A percentile compares a stretch with the other conserved stretches of the same genome.
phyloP scores from a whole-genome alignment of 768 basidiomycete genomes.

The Leccinum boreale region DNA sequence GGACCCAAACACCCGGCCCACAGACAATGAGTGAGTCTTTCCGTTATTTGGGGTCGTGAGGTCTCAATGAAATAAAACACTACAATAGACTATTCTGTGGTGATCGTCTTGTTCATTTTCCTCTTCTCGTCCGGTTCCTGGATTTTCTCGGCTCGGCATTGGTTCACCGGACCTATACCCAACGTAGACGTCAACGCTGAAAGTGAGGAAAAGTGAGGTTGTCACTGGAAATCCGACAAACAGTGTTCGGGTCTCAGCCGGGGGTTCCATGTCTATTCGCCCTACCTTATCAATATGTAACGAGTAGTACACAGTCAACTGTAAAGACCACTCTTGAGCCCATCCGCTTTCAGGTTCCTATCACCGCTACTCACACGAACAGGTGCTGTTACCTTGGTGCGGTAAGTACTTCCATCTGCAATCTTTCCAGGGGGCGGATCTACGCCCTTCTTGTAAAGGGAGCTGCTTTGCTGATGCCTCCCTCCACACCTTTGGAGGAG shows the following conservation, averaged over 20 bases:
- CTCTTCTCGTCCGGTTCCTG: constrained; percentile 29
- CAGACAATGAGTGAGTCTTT: constrained; percentile 32
- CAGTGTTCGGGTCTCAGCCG: constrained; percentile 11
- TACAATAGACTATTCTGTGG: constrained; percentile 18
- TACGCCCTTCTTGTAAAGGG: constrained; percentile 71
- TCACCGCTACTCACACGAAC: constrained; percentile 4
- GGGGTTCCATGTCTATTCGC: neutral
- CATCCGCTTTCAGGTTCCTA: constrained; percentile 28
- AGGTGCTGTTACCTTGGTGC: constrained; percentile 56
- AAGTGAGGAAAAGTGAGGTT: neutral
- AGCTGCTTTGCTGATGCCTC: constrained; percentile 59
- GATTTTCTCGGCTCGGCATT: constrained; percentile 31
- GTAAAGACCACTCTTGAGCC: constrained; percentile 3
- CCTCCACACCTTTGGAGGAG: constrained; percentile 51
- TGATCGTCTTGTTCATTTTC: constrained; percentile 31
- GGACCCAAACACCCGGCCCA: constrained; percentile 13
- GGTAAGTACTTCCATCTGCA: constrained; percentile 55
- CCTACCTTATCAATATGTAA: neutral
- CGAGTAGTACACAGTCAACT: neutral
- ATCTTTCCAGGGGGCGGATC: constrained; percentile 58
- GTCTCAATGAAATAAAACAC: neutral
- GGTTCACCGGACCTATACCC: constrained; percentile 33
- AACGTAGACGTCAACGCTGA: constrained; percentile 20
- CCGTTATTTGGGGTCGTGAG: neutral
- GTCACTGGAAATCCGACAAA: constrained; percentile 10